Evolutionary conservation across 345 rosid species (phyloP).

Genomic region (Durio zibethinus): DNA sequence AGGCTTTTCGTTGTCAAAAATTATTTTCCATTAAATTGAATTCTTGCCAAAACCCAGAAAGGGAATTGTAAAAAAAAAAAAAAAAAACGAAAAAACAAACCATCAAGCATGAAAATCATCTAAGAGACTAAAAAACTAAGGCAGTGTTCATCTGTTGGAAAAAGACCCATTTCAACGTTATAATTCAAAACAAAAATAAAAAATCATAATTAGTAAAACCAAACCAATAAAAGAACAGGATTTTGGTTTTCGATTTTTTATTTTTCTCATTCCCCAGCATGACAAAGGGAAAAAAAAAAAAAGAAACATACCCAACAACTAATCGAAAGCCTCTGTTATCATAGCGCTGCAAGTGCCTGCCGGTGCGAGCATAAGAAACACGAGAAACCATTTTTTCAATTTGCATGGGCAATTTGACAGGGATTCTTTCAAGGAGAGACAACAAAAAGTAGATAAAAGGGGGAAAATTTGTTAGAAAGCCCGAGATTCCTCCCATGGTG

Average conservation of each 20-base stretch:
- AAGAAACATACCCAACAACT: slow-evolving; percentile 64
- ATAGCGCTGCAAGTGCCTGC: slow-evolving; percentile 68
- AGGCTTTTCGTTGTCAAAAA: background rate
- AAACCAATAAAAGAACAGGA: background rate
- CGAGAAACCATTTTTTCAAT: slow-evolving; percentile 39
- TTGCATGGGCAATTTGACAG: slow-evolving; percentile 33
- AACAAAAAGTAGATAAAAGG: slow-evolving; percentile 30
- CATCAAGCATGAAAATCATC: background rate
- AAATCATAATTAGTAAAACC: background rate
- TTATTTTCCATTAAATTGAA: background rate
- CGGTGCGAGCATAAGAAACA: slow-evolving; percentile 50
- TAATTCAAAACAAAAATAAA: background rate
- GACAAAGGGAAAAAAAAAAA: background rate
- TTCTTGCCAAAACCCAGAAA: background rate
- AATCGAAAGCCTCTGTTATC: slow-evolving; percentile 48
- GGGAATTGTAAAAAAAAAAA: background rate
- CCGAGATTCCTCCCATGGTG: slow-evolving; percentile 32
- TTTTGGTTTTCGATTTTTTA: background rate
- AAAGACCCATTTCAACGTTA: background rate
- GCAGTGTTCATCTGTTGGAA: background rate
- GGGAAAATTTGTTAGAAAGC: slow-evolving; percentile 32
- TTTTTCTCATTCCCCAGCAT: background rate
- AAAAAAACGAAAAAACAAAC: background rate
- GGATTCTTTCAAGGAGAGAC: slow-evolving; percentile 39
- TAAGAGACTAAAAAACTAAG: background rate